phyloP scores from a whole-genome alignment of 306 rosid species.

The Malus orientalis region DNA sequence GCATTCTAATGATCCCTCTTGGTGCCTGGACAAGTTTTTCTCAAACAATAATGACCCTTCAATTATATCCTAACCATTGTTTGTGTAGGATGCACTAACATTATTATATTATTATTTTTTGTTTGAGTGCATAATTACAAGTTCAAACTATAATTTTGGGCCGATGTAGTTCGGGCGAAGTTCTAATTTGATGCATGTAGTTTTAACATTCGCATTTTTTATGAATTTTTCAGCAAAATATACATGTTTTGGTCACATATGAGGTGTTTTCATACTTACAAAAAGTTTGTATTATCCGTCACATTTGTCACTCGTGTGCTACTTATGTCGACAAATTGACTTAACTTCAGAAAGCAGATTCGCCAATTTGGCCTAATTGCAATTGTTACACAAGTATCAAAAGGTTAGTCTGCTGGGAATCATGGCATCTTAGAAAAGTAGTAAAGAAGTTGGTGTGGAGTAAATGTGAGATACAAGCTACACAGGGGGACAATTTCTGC shows the following conservation, averaged over 20 bases:
- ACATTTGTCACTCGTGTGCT: background rate
- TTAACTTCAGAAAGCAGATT: background rate
- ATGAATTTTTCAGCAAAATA: background rate
- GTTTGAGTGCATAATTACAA: background rate
- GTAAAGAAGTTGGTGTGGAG: background rate
- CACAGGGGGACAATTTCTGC: background rate
- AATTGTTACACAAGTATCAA: background rate
- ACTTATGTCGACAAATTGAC: background rate
- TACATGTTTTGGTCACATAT: background rate
- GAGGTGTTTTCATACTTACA: background rate
- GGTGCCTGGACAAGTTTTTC: background rate
- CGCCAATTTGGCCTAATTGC: background rate
- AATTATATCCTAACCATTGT: background rate
- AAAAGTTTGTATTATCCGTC: background rate
- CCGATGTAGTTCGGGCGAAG: background rate
- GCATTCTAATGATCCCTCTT: background rate
- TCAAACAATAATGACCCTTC: background rate
- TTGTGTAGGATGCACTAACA: background rate
- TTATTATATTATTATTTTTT: background rate
- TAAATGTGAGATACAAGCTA: conserved; percentile 5
- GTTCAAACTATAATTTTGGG: background rate
- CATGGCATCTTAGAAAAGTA: background rate
- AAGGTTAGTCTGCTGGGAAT: background rate
- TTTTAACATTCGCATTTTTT: background rate
- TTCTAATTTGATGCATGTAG: background rate